Percentiles rank a stretch among this genome's conserved stretches.
Conservation (phyloP, 2,329 filamentous ascomycete species). For the Dissoconium aciculare region DNA sequence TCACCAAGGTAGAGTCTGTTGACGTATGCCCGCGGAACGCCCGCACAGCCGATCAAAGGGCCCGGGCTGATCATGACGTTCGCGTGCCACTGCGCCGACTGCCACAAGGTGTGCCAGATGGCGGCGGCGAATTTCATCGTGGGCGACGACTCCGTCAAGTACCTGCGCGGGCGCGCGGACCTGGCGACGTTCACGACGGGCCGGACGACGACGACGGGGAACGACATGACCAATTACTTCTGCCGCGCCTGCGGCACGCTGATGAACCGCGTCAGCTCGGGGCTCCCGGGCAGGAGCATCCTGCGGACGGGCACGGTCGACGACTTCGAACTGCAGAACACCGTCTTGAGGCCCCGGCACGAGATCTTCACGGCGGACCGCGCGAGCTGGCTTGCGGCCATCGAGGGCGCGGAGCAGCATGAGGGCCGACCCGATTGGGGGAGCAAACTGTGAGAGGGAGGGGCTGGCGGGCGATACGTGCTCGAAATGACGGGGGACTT, state of each 20-base stretch:
- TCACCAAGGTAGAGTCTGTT: background rate
- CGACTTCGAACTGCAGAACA: conserved; percentile 44
- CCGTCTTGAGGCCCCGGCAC: conserved; percentile 37
- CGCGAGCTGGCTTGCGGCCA: conserved; percentile 19
- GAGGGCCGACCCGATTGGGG: too few relatives aligned
- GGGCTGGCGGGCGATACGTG: too few relatives aligned
- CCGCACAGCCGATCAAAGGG: conserved; percentile 27
- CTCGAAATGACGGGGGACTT: too few relatives aligned
- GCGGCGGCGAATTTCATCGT: conserved; percentile 46
- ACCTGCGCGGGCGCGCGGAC: conserved; percentile 38
- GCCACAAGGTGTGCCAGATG: conserved; percentile 43
- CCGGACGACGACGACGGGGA: conserved; percentile 33
- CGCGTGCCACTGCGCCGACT: conserved; percentile 46
- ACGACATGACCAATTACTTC: conserved; percentile 47
- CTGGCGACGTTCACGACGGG: conserved; percentile 34
- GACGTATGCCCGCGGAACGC: conserved; percentile 2
- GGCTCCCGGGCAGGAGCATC: conserved; percentile 34
- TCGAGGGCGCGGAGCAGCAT: background rate
- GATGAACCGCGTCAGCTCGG: conserved; percentile 40
- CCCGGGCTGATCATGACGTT: conserved; percentile 37
- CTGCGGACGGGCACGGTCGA: conserved; percentile 47
- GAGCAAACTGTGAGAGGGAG: too few relatives aligned
- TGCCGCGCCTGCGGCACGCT: conserved; percentile 45
- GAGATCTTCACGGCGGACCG: conserved; percentile 41
- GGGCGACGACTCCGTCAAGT: conserved; percentile 30